A percentile compares a stretch with the other conserved stretches of the same genome.
Evolutionary conservation across 345 rosid genomes (phyloP).

Genomic region (Eutrema japonicum): DNA sequence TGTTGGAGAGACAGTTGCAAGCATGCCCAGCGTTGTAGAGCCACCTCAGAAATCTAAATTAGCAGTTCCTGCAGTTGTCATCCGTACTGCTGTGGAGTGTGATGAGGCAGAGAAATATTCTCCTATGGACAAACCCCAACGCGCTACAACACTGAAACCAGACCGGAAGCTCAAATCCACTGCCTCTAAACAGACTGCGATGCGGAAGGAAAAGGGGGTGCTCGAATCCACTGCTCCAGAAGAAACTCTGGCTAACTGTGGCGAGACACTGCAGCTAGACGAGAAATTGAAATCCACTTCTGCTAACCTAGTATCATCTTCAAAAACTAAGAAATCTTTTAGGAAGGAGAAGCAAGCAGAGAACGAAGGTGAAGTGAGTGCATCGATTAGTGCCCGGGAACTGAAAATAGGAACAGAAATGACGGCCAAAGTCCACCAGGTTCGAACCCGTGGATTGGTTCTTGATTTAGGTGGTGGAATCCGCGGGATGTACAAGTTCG

Average conservation of each 20-base stretch:
- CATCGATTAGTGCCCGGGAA: constrained; percentile 46
- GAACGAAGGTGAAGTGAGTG: constrained; percentile 35
- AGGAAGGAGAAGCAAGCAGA: constrained; percentile 33
- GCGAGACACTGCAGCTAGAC: constrained; percentile 33
- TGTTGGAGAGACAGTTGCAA: constrained; percentile 51
- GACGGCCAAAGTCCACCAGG: constrained; percentile 64
- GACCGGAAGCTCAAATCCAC: constrained; percentile 35
- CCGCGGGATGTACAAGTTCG: constrained; percentile 86
- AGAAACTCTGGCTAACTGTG: constrained; percentile 11
- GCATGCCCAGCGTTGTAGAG: constrained; percentile 45
- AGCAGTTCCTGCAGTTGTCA: constrained; percentile 60
- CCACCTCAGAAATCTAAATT: constrained; percentile 49
- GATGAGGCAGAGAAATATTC: constrained; percentile 71
- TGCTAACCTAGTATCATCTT: constrained; percentile 30
- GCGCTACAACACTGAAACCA: constrained; percentile 1
- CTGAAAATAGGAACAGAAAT: constrained; percentile 74
- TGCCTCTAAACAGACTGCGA: constrained; percentile 38
- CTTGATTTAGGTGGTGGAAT: constrained; percentile 91
- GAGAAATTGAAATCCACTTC: constrained; percentile 40
- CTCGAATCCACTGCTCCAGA: constrained; percentile 10
- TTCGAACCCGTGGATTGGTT: constrained; percentile 77
- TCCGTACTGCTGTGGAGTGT: constrained; percentile 88
- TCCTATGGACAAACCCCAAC: constrained; percentile 38
- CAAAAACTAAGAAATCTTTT: constrained; percentile 30
- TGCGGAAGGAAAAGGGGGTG: constrained; percentile 27